Evolutionary conservation across 495 filamentous ascomycete genomes (phyloP).

Genomic region (Staphylotrichum longicolle): DNA sequence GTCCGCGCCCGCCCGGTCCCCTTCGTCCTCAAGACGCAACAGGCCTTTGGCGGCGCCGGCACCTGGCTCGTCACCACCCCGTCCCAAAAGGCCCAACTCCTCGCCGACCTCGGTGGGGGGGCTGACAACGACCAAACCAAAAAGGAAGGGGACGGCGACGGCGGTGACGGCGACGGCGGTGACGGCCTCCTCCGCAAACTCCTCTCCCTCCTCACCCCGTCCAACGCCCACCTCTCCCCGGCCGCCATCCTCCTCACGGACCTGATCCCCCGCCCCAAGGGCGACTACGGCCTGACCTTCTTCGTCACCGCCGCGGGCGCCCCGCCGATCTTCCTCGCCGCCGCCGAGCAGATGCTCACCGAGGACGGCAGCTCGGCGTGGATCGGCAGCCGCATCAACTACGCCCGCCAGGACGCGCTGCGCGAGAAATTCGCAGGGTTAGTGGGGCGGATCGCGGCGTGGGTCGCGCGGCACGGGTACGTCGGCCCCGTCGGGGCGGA

Average conservation of each 20-base stretch:
- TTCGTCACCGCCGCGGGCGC: constrained; percentile 23
- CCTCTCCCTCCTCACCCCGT: constrained; percentile 28
- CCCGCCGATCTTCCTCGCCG: constrained; percentile 28
- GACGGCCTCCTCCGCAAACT: constrained; percentile 27
- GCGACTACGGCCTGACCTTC: constrained; percentile 37
- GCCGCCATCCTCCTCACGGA: constrained; percentile 30
- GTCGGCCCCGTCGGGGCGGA: constrained; percentile 37
- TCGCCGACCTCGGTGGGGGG: constrained; percentile 20
- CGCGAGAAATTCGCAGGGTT: constrained; percentile 24
- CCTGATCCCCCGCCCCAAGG: constrained; percentile 26
- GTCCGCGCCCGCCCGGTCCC: constrained; percentile 24
- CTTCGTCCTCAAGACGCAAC: constrained; percentile 40
- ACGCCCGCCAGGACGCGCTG: constrained; percentile 28
- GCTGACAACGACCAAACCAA: neutral
- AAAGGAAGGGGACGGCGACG: neutral
- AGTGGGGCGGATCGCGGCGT: constrained; percentile 27
- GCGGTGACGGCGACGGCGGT: too few relatives aligned
- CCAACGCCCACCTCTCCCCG: constrained; percentile 31
- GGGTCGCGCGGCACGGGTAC: constrained; percentile 30
- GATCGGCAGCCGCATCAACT: constrained; percentile 34
- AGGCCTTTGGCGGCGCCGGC: constrained; percentile 38
- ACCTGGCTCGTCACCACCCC: constrained; percentile 32
- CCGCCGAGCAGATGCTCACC: constrained; percentile 32
- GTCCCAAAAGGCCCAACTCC: constrained; percentile 24
- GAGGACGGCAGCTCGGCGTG: constrained; percentile 21